A percentile compares a stretch with the other conserved stretches of the same genome.
These are phyloP conservation scores for Zea luxurians DNA, from an alignment of 176 grass and related monocot species.

Conservation along the genomic window DNA sequence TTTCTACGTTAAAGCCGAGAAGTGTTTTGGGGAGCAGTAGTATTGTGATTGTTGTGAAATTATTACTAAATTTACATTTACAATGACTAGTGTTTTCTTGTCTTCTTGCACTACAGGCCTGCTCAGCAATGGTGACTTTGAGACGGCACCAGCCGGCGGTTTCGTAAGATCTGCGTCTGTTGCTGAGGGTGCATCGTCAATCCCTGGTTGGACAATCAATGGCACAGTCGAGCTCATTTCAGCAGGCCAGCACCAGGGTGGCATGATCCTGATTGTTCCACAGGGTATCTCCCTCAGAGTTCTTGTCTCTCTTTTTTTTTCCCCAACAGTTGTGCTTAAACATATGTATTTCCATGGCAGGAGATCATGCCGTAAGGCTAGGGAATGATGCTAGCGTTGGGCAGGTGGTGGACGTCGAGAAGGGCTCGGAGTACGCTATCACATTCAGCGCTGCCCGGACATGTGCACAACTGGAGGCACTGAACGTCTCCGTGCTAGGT, in stretches of 20 bases:
- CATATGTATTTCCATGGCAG: constrained; percentile 40
- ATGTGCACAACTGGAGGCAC: constrained; percentile 85
- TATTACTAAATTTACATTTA: constrained; percentile 3
- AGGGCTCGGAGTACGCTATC: constrained; percentile 75
- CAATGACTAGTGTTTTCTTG: constrained; percentile 18
- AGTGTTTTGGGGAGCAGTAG: neutral
- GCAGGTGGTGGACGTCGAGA: constrained; percentile 76
- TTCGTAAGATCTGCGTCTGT: constrained; percentile 58
- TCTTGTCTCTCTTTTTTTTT: neutral
- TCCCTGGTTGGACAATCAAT: constrained; percentile 88
- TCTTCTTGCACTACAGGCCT: constrained; percentile 56
- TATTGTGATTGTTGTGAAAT: constrained; percentile 9
- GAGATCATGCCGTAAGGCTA: constrained; percentile 75
- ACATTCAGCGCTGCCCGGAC: constrained; percentile 95
- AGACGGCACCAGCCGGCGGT: constrained; percentile 65
- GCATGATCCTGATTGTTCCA: constrained; percentile 98
- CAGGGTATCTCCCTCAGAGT: constrained; percentile 53
- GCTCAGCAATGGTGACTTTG: constrained; percentile 87
- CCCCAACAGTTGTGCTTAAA: neutral
- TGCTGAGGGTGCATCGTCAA: constrained; percentile 61
- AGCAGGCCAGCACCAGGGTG: constrained; percentile 84
- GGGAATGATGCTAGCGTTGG: constrained; percentile 88
- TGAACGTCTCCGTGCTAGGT: constrained; percentile 74
- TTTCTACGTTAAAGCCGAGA: too few species aligned
- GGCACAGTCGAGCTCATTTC: constrained; percentile 91